These are phyloP conservation scores for Pyrenochaeta sp. DNA, from an alignment of 2,329 filamentous ascomycete species.

Conservation along the genomic window DNA sequence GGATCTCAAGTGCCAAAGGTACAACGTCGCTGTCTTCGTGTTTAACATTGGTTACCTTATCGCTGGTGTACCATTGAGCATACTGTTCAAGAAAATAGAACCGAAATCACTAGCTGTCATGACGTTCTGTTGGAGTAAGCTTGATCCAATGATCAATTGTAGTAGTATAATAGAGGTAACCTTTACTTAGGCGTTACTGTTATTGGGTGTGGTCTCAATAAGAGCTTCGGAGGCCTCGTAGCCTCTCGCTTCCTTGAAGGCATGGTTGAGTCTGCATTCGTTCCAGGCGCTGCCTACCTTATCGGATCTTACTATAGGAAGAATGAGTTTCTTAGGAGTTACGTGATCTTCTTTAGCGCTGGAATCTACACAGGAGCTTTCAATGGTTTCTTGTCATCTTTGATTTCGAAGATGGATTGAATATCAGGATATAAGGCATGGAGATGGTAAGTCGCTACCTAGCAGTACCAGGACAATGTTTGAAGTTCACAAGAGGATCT, in stretches of 20 bases:
- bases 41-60: conserved; percentile 45
- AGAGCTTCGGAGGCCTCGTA: conserved; percentile 25
- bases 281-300: conserved; percentile 28
- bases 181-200: conserved; percentile 24
- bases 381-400: conserved; percentile 60
- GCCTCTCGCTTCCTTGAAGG: conserved; percentile 29
- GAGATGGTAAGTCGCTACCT: conserved; percentile 25
- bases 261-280: conserved; percentile 29
- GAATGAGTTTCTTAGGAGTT: conserved; percentile 60
- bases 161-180: no score
- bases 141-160: no score
- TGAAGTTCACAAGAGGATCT: conserved; percentile 51
- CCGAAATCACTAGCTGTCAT: conserved; percentile 32
- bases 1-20: conserved; percentile 38
- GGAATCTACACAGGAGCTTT: conserved; percentile 63
- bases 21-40: conserved; percentile 43
- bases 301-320: conserved; percentile 55
- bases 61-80: conserved; percentile 36
- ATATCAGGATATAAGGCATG: conserved; percentile 18
- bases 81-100: conserved; percentile 36
- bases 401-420: conserved; percentile 41
- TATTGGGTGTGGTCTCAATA: conserved; percentile 29
- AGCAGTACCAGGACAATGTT: neutral
- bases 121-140: conserved; percentile 33
- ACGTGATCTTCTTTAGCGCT: conserved; percentile 61